Base-by-base conservation (phyloP, 2,329 filamentous ascomycete genomes). In the Fusarium solani-melongenae region DNA sequence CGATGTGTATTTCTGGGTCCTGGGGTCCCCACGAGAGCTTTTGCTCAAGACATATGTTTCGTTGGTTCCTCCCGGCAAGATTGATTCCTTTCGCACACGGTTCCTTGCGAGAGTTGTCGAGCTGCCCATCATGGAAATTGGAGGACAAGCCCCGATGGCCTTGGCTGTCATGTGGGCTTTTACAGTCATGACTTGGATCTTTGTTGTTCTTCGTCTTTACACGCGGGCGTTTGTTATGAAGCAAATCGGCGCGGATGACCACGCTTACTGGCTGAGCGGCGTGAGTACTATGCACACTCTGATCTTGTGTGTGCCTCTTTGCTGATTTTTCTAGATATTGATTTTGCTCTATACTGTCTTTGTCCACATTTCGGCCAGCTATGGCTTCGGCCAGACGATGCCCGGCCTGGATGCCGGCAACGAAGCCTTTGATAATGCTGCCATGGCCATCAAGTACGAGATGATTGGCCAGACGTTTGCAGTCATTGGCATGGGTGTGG, bases 171-270 rank as follows among this genome's bases (percentile, higher is more conserved):
- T 80, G 69, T 80, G 77, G 77, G 64, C 59, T 7, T 46, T 79
- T 14, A 76, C 75, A 3, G 66, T 57, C 10, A 27, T 80, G 9
- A 69, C 73, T 31, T 71, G 80, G 27, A 62, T 75, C n/a, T 80
- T 84, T 57, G 80, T 83, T 17, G 63, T 58, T 33, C 76, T 83
- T 2, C 81, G 82, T 2, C 75, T 84, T 2, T 84, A 84, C 62
- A 83, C 82, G 3, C 78, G 83, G 39, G 15, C 76, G 4, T 71
- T 75, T 14, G 67, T 80, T 10, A 67, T 83, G 2, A 59, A 62
- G 0, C 67, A 69, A 4, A 74, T 79, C 15, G 82, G 81, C 10
- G 41, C 79, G 1, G 82, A 83, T 39, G 77, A 83, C 49, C 78
- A 81, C 36, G 78, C 79, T 31, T 82, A 83, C 71, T 61, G 41